Evolutionary conservation across 768 basidiomycete genomes (phyloP), one percentile per base, ranked within the genome.

Genomic region (Peribolospora kevripleyi): DNA sequence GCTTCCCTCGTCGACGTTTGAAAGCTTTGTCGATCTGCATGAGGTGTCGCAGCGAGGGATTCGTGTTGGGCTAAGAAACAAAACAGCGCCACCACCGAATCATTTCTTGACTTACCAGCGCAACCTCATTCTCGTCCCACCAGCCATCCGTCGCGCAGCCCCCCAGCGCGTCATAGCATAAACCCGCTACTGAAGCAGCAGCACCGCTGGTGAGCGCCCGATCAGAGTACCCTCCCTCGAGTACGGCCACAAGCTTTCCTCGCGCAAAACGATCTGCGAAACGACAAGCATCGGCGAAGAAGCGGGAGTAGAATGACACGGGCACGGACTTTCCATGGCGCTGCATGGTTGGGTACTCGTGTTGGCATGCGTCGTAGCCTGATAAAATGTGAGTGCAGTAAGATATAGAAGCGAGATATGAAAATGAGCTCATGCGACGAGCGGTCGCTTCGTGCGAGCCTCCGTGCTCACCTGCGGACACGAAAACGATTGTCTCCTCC

Each of bases 191-290:
- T 64, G 87, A 82, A 0, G 86, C 82, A 75, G 87, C 76, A 0
- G 80, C 74, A 0, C 82, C 91, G 58, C 82, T 86, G 5, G 72
- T 77, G 54, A 97, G 70, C 0, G 91, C 88, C 5, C 81, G 74
- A 65, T 95, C 87, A 61, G 84, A 84, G 63, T 95, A 95, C 1
- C 90, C 91, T 1, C 91, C 91, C 68, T 98, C 91, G 1, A 98
- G 76, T 0, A 95, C 83, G 61, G 84, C 87, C 45, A 97, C 72
- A 5, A 91, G 61, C 46, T 78, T 74, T 0, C 87, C 85, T 1
- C 66, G 62, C 0, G 84, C 77, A 6, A n/a, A 6, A 49, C 9
- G 3, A 9, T 11, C 38, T n/a, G 54, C 13, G 41, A 42, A 54
- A 48, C 36, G 46, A 6, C 7, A 13, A 50, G 48, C 7, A 49